Conservation (phyloP, 371 early-diverging fungal genomes). For the Saksenaea oblongispora region DNA sequence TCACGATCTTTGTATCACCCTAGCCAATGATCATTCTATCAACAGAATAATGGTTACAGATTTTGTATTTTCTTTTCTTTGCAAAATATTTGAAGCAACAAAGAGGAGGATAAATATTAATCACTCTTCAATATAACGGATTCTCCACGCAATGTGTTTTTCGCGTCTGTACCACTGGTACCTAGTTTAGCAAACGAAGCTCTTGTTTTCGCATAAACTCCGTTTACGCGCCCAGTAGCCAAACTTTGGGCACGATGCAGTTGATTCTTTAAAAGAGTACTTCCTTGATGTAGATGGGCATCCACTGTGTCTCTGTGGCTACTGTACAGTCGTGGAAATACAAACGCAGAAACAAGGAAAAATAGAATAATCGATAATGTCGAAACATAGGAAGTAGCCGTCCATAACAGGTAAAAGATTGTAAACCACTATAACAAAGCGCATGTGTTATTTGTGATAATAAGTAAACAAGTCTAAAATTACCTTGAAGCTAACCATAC, state of each 20-base stretch:
- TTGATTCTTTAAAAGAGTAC: slow-evolving; percentile 2
- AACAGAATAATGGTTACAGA: too few relatives aligned
- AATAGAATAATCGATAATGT: slow-evolving; percentile 8
- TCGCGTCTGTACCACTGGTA: slow-evolving; percentile 20
- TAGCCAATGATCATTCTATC: too few relatives aligned
- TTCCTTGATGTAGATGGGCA: slow-evolving; percentile 7
- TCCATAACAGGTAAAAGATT: slow-evolving; percentile 13
- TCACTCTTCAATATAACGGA: neutral
- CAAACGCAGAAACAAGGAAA: slow-evolving; percentile 11
- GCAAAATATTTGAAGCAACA: neutral
- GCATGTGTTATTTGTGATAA: too few relatives aligned
- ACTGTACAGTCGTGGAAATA: slow-evolving; percentile 18
- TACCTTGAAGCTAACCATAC: slow-evolving; percentile 9
- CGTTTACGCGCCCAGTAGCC: slow-evolving; percentile 8
- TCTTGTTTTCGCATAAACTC: slow-evolving; percentile 17
- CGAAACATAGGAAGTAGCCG: slow-evolving; percentile 12
- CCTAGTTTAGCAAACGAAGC: slow-evolving; percentile 14
- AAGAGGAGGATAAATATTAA: neutral
- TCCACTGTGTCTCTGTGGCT: slow-evolving; percentile 15
- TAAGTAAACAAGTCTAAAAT: neutral
- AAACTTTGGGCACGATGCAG: slow-evolving; percentile 11
- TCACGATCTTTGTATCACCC: neutral
- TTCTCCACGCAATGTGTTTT: slow-evolving; percentile 10
- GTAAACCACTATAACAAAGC: slow-evolving; percentile 9
- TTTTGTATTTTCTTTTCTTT: neutral